These are phyloP conservation scores for Penicillium corylophilum DNA, from an alignment of 2,329 filamentous ascomycete genomes.

Conservation along the genomic window DNA sequence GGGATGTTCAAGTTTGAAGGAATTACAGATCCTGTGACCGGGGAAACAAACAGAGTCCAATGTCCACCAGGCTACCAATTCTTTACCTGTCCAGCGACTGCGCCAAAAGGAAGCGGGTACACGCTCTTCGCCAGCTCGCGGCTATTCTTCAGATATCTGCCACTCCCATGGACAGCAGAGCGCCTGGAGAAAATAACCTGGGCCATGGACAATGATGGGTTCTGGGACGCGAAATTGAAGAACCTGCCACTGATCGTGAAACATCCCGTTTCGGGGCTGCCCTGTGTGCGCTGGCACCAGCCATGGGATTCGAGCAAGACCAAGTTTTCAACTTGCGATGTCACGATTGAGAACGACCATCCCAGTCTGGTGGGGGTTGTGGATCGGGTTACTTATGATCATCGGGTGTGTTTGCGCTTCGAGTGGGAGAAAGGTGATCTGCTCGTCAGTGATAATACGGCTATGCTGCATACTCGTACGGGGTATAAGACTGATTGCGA, in stretches of 20 bases:
- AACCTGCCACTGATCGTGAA: conserved; percentile 47
- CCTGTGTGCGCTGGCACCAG: conserved; percentile 57
- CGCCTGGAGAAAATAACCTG: conserved; percentile 35
- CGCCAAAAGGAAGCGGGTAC: conserved; percentile 53
- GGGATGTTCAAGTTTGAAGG: conserved; percentile 57
- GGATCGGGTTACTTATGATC: conserved; percentile 49
- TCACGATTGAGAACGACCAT: conserved; percentile 46
- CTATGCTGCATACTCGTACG: conserved; percentile 29
- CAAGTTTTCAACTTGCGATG: conserved; percentile 48
- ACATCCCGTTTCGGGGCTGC: conserved; percentile 48
- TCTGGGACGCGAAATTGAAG: conserved; percentile 45
- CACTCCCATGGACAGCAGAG: conserved; percentile 34
- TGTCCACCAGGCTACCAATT: conserved; percentile 54
- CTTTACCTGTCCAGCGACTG: conserved; percentile 46
- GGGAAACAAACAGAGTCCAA: conserved; percentile 44
- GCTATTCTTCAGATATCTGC: conserved; percentile 49
- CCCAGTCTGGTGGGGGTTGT: conserved; percentile 40
- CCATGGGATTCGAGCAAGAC: conserved; percentile 56
- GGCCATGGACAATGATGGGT: conserved; percentile 51
- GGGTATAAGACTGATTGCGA: conserved; percentile 26
- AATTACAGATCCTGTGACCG: conserved; percentile 35
- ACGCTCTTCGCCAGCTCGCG: conserved; percentile 57
- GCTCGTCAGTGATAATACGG: conserved; percentile 53
- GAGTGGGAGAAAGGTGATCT: conserved; percentile 58
- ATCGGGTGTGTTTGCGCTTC: conserved; percentile 52